A percentile compares a stretch with the other conserved stretches of the same genome.
These are phyloP conservation scores for Aristolochia fimbriata DNA, from an alignment of 164 flowering plant genomes.

Conservation along the genomic window DNA sequence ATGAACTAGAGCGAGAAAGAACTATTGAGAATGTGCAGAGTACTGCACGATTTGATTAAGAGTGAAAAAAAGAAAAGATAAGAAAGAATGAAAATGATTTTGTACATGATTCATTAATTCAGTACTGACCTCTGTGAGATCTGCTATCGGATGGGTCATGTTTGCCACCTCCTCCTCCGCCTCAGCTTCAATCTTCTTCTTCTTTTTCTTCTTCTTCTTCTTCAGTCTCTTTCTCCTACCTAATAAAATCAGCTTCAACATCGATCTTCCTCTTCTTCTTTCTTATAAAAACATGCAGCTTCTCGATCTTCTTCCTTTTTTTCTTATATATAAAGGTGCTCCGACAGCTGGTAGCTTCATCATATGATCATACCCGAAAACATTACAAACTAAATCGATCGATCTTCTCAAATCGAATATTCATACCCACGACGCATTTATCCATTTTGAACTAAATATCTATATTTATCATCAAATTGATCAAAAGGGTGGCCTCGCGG, in stretches of 20 bases:
- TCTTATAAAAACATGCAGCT: not conserved
- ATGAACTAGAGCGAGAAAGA: not conserved
- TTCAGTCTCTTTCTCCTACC: not conserved
- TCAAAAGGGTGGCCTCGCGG: conserved; percentile 34
- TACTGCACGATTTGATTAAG: not conserved
- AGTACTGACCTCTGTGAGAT: not conserved
- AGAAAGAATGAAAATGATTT: not conserved
- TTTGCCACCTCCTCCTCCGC: too few species aligned
- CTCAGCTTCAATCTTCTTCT: not conserved
- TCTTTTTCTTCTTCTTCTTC: not conserved
- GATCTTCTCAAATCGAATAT: not conserved
- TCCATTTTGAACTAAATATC: not conserved
- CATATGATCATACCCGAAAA: too few species aligned
- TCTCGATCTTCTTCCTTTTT: not conserved
- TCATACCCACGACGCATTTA: too few species aligned
- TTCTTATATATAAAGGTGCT: too few species aligned
- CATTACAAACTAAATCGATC: too few species aligned
- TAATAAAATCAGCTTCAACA: not conserved
- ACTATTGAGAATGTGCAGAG: not conserved
- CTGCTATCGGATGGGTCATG: not conserved
- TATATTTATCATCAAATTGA: not conserved
- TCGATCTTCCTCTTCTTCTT: not conserved
- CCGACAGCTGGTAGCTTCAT: too few species aligned
- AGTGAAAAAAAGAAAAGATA: not conserved
- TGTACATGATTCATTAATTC: conserved; percentile 2